Conservation (phyloP, 164 flowering plant species). For the Nymphaea colorata region DNA sequence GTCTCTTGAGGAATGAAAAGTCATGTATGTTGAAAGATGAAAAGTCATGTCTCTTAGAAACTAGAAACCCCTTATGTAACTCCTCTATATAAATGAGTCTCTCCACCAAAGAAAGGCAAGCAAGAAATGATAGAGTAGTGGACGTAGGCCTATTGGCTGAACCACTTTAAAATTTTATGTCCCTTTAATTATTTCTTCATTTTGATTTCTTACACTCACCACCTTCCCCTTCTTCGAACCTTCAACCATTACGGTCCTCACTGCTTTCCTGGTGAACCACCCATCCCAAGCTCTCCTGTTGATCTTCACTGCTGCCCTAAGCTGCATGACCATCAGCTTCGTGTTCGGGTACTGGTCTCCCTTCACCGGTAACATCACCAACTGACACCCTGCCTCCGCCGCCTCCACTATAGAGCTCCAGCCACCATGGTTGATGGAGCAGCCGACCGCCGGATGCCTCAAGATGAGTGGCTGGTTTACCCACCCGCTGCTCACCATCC, state of each 20-base stretch:
- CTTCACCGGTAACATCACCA: conserved; percentile 4
- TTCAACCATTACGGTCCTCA: conserved; percentile 4
- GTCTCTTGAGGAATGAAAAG: too few relatives aligned
- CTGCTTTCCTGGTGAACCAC: conserved; percentile 1
- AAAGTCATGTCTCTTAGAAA: too few relatives aligned
- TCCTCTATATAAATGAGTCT: too few relatives aligned
- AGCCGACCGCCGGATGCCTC: conserved; percentile 5
- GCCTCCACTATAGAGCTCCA: conserved; percentile 5
- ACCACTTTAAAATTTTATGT: too few relatives aligned
- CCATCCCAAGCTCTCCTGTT: conserved; percentile 6
- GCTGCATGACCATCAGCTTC: conserved; percentile 2
- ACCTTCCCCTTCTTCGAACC: conserved; percentile 2
- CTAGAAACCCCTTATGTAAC: too few relatives aligned
- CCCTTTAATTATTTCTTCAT: too few relatives aligned
- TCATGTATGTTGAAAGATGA: too few relatives aligned
- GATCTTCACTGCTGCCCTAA: conserved; percentile 9
- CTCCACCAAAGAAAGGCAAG: too few relatives aligned
- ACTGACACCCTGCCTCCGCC: conserved; percentile 5
- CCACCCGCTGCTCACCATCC: conserved; percentile 12
- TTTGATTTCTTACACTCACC: too few relatives aligned
- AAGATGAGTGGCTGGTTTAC: conserved; percentile 13
- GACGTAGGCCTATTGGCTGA: too few relatives aligned
- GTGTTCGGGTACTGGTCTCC: conserved; percentile 10
- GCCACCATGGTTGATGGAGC: conserved; percentile 11
- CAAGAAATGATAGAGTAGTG: too few relatives aligned